These are phyloP conservation scores for Neobulgaria alba DNA, from an alignment of 2,329 filamentous ascomycete genomes.

Conservation along the genomic window DNA sequence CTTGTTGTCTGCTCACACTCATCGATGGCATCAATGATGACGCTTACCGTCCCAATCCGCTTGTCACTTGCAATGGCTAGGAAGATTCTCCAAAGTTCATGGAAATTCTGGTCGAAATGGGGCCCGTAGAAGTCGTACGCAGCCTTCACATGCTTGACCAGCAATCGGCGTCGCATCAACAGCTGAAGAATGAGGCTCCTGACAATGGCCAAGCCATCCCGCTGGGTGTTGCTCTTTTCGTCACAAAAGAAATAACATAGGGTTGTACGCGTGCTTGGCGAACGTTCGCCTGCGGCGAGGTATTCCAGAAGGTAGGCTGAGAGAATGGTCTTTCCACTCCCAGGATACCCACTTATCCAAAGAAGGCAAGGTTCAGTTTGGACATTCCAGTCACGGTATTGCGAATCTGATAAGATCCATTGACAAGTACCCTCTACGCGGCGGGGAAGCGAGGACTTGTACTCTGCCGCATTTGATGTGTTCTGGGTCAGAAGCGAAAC, in stretches of 20 bases:
- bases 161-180: neutral
- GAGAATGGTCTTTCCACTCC: neutral
- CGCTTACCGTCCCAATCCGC: neutral
- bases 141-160: neutral
- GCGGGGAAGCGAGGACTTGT: slow-evolving; percentile 24
- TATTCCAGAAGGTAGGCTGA: neutral
- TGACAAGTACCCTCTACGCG: neutral
- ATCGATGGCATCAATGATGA: neutral
- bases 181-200: neutral
- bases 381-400: neutral
- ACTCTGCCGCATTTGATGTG: slow-evolving; percentile 25
- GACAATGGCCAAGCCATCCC: neutral
- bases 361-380: neutral
- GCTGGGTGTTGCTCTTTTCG: neutral
- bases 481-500: slow-evolving; percentile 26
- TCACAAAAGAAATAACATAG: neutral
- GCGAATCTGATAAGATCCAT: neutral
- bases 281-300: neutral
- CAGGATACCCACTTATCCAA: neutral
- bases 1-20: neutral
- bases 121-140: neutral
- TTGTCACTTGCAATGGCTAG: neutral
- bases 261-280: neutral
- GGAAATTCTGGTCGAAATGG: neutral
- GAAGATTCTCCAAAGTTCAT: neutral